Conservation (phyloP, 1,284 basidiomycete species). For the Cryptococcus depauperatus region DNA sequence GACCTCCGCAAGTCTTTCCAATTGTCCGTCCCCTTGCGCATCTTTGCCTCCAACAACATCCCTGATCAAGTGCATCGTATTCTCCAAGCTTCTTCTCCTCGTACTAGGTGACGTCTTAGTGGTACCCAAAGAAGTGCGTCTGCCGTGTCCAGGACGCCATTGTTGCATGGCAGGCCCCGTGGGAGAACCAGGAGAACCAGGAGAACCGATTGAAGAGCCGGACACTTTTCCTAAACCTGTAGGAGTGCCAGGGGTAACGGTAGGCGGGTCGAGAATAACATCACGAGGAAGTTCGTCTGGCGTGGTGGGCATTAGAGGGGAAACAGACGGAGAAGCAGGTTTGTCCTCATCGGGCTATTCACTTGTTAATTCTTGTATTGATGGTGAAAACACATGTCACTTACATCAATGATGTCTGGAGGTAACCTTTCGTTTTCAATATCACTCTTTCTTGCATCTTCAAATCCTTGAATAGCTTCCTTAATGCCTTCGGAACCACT, state of each 20-base stretch:
- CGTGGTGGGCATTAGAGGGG: constrained; percentile 21
- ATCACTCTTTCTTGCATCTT: constrained; percentile 97
- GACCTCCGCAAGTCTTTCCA: constrained; percentile 43
- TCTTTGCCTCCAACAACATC: constrained; percentile 69
- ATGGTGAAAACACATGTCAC: constrained; percentile 2
- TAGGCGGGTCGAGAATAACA: constrained; percentile 9
- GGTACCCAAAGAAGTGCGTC: constrained; percentile 86
- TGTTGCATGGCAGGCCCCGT: constrained; percentile 11
- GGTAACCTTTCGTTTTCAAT: constrained; percentile 97
- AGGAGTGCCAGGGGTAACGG: constrained; percentile 12
- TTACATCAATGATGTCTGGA: constrained; percentile 78
- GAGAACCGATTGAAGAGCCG: constrained; percentile 23
- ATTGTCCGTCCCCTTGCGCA: constrained; percentile 36
- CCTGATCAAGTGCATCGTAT: constrained; percentile 90
- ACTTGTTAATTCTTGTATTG: not conserved
- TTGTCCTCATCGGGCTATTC: constrained; percentile 45
- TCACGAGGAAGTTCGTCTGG: constrained; percentile 20
- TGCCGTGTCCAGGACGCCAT: constrained; percentile 58
- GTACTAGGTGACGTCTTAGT: constrained; percentile 94
- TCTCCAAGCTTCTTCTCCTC: constrained; percentile 83
- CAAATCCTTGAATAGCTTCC: constrained; percentile 86
- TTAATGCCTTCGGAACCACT: constrained; percentile 92
- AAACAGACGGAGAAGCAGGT: constrained; percentile 46
- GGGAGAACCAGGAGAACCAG: constrained; percentile 40
- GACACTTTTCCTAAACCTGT: constrained; percentile 3